Base-by-base conservation (phyloP, 2,329 filamentous ascomycete genomes). In the Aspergillus phoenicis region DNA sequence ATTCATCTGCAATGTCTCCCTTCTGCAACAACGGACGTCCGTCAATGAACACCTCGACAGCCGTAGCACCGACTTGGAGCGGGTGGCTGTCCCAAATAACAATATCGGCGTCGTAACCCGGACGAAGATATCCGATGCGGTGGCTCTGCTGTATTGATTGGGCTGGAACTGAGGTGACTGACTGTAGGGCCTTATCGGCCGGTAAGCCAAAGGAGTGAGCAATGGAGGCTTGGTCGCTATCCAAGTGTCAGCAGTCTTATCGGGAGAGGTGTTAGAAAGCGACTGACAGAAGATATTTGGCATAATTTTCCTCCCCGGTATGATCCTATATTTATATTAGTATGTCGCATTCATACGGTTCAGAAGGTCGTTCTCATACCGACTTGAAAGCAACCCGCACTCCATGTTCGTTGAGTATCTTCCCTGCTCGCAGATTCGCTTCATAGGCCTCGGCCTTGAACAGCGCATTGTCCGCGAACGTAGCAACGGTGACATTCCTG, bases 401-500 rank as follows among this genome's bases (percentile, higher is more conserved):
- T 26, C 85, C 87, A 59, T 84, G 81, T 22, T 90, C 87, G 65
- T 86, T 86, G 0, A 91, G 80, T 4, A 86, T 81, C 70, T 89
- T 89, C 26, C 87, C 88, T 1, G 88, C 87, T 61, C 84, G 84
- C 70, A 89, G 86, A 10, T 86, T 89, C 0, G 83, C 88, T 4
- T 84, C 78, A 66, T 88, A 89, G 0, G 87, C 78, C 75, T 91
- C 89, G 1, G 84, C 80, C 75, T 91, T 90, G 81, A 90, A 91
- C 72, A 85, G 89, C 85, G 89, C 89, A 70, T 87, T 89, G 69
- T 90, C 87, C 8, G 88, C 87, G 66, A 91, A 91, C 3, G 89
- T 67, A 8, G 67, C 67, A n/a, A 77, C n/a, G 84, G 88, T 15
- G 81, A 83, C 3, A 82, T 84, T n/a, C 52, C 63, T 69, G 26